Evolutionary conservation across 176 grass and related monocot genomes (phyloP), one percentile per base, ranked within the genome.

Genomic region (Coix lacrymajobi): DNA sequence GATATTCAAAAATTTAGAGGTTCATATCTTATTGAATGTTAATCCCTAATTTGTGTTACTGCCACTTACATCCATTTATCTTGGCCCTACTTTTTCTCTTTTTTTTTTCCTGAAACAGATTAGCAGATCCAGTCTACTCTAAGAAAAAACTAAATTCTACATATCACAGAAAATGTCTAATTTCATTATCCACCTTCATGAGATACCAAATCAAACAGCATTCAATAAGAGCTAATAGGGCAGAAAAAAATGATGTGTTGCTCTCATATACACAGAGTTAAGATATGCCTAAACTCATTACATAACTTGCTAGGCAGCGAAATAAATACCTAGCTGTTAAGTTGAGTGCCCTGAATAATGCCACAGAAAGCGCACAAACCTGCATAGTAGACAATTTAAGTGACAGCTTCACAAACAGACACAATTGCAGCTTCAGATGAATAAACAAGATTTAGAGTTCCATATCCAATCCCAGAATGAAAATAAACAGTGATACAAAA

Each of bases 291-390:
- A 45, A 51, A 62, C 20, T 85, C 38, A 85, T 32, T 28, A 36
- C n/a, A 76, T 69, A 73, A 78, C 34, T 43, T 54, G 74, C 46
- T 66, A 38, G 24, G 52, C 20, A 77, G 39, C 24, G 54, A 75
- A 65, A 79, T 65, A 52, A 79, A 36, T 94, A 98, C 95, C 95
- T 92, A 67, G 88, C 65, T 84, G 92, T 89, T 88, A 98, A 78
- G 86, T 98, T 93, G 75, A 98, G 92, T 58, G 88, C 95, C 87
- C 95, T 94, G 73, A 98, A 95, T 62, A 98, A 67, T 78, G 93
- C 90, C 69, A 98, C 95, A 71, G 95, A 98, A 45, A 98, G 79
- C 79, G 95, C 95, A 61, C 88, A 94, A 79, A 95, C 79, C 92
- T 93, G 88, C 80, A 93, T 86, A 80, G 49, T 62, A 84, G 84